phyloP scores from a whole-genome alignment of 148 eudicot genomes.

The Agrostemma githago region DNA sequence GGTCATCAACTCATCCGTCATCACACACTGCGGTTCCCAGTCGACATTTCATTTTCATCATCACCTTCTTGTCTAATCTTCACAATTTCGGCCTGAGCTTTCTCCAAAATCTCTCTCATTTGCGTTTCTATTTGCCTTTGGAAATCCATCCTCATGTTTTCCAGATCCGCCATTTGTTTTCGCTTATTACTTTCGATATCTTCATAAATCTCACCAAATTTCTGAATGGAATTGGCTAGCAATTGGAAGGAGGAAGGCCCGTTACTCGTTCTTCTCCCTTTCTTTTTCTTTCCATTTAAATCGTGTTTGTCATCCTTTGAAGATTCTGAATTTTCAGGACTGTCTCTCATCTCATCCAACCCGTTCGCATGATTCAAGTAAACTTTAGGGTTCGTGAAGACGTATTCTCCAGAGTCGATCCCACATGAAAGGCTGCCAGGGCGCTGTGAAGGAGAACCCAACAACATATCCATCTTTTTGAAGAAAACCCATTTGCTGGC shows the following conservation, averaged over 20 bases:
- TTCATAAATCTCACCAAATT: slow-evolving; percentile 57
- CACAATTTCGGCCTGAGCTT: slow-evolving; percentile 55
- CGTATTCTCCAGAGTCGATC: slow-evolving; percentile 56
- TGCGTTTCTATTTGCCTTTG: slow-evolving; percentile 62
- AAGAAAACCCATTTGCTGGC: slow-evolving; percentile 62
- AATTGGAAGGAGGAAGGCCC: slow-evolving; percentile 43
- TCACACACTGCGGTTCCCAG: slow-evolving; percentile 41
- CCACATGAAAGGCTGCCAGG: slow-evolving; percentile 54
- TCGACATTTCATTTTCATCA: slow-evolving; percentile 49
- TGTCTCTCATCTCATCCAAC: slow-evolving; percentile 60
- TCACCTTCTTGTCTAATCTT: slow-evolving; percentile 45
- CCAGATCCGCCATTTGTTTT: slow-evolving; percentile 57
- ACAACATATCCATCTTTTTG: slow-evolving; percentile 57
- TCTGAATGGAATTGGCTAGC: slow-evolving; percentile 70
- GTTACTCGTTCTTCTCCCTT: slow-evolving; percentile 12
- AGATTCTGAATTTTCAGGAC: slow-evolving; percentile 46
- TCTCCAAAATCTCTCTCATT: slow-evolving; percentile 60
- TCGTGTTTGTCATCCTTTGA: slow-evolving; percentile 33
- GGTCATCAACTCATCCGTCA: slow-evolving; percentile 1
- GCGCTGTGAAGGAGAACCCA: slow-evolving; percentile 43
- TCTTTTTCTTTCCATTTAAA: slow-evolving; percentile 37
- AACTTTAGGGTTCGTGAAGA: slow-evolving; percentile 43
- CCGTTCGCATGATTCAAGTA: slow-evolving; percentile 48
- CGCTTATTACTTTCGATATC: slow-evolving; percentile 52
- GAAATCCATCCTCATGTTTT: slow-evolving; percentile 73